A percentile compares a stretch with the other conserved stretches of the same genome.
These are phyloP conservation scores for Allium sativum DNA, from an alignment of 106 monocot genomes.

Conservation along the genomic window DNA sequence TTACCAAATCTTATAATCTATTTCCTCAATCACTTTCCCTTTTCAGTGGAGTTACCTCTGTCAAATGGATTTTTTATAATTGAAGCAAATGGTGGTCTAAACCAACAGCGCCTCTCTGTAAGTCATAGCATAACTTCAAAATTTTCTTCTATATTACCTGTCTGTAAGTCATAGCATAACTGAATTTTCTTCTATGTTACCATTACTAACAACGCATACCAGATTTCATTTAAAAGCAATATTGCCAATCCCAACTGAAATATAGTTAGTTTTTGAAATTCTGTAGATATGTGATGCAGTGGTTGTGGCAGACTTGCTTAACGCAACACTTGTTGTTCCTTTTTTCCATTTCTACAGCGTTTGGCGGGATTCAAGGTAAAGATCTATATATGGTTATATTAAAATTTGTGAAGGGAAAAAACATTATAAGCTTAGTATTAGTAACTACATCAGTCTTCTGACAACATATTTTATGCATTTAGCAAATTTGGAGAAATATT, in stretches of 20 bases:
- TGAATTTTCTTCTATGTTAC: neutral
- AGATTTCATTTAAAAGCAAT: no score
- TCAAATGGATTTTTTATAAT: slow-evolving; percentile 92
- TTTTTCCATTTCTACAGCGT: slow-evolving; percentile 91
- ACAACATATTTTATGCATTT: slow-evolving; percentile 13
- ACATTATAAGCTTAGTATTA: no score
- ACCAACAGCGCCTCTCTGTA: slow-evolving; percentile 95
- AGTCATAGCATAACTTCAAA: slow-evolving; percentile 9
- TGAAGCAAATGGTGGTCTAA: slow-evolving; percentile 97
- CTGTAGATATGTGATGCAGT: slow-evolving; percentile 97
- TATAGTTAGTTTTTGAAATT: no score
- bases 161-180: no score
- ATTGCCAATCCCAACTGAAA: no score
- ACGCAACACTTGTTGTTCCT: slow-evolving; percentile 92
- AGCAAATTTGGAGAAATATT: slow-evolving; percentile 96
- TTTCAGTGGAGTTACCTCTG: slow-evolving; percentile 37
- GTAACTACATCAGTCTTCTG: neutral
- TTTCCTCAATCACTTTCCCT: neutral
- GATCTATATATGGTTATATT: neutral
- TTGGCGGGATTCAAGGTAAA: slow-evolving; percentile 94
- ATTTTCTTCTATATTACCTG: neutral
- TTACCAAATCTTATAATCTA: no score
- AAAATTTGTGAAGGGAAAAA: neutral
- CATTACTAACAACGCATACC: no score
- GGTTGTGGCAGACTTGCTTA: slow-evolving; percentile 78